A percentile compares a stretch with the other conserved stretches of the same genome.
phyloP scores from a whole-genome alignment of 2,329 filamentous ascomycete species.

The Trichoderma guizhouense region DNA sequence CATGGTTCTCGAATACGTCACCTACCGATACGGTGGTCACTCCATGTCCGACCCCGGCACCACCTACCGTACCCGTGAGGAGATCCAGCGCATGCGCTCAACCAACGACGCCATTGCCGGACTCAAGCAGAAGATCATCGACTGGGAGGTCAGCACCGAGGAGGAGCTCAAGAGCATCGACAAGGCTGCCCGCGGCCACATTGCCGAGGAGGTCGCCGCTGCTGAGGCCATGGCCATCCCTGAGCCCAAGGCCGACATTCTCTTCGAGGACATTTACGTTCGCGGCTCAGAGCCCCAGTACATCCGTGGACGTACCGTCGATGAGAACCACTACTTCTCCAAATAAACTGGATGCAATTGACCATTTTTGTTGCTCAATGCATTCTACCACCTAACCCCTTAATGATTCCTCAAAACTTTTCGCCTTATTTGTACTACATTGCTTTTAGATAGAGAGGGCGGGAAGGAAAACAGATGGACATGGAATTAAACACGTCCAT shows the following conservation, averaged over 20 bases:
- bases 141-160: conserved; percentile 88
- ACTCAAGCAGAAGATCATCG: conserved; percentile 95
- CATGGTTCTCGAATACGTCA: conserved; percentile 96
- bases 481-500: not conserved
- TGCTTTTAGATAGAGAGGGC: conserved; percentile 25
- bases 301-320: conserved; percentile 80
- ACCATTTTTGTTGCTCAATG: not conserved
- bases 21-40: conserved; percentile 98
- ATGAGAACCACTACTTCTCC: conserved; percentile 93
- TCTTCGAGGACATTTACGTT: conserved; percentile 97
- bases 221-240: conserved; percentile 86
- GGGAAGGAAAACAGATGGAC: conserved; percentile 20
- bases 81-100: conserved; percentile 98
- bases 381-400: conserved; percentile 21
- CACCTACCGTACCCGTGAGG: conserved; percentile 98
- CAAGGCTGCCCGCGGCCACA: conserved; percentile 82
- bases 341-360: conserved; percentile 34
- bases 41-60: conserved; percentile 99
- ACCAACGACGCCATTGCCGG: conserved; percentile 98
- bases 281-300: conserved; percentile 81
- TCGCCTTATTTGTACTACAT: conserved; percentile 28
- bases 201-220: conserved; percentile 84
- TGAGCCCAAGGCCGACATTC: conserved; percentile 73
- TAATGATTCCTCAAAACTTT: conserved; percentile 34
- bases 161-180: conserved; percentile 95